A percentile compares a stretch with the other conserved stretches of the same genome.
These are phyloP conservation scores for Saccharomycopsis schoenii DNA, from an alignment of 805 yeast genomes.

Conservation along the genomic window DNA sequence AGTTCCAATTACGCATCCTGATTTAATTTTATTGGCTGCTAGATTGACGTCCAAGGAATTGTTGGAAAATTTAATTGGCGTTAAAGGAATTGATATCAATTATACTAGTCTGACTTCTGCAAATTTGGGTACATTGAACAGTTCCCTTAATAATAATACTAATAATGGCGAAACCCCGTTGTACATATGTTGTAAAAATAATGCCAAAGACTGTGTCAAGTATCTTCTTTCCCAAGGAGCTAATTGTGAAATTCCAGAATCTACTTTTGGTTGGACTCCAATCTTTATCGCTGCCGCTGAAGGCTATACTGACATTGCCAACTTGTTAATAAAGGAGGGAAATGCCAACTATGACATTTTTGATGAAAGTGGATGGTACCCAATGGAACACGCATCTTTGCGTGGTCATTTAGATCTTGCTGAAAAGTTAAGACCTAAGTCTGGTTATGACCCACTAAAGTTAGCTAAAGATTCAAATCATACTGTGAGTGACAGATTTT, in stretches of 20 bases:
- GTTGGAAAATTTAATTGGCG: conserved; percentile 40
- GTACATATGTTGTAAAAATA: conserved; percentile 67
- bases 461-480: conserved; percentile 12
- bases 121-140: not conserved
- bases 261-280: conserved; percentile 89
- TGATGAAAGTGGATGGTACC: conserved; percentile 92
- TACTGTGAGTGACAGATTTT: conserved; percentile 12
- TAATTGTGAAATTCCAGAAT: conserved; percentile 64
- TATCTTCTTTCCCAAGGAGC: conserved; percentile 52
- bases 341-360: conserved; percentile 40
- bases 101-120: conserved; percentile 22
- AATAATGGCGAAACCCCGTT: conserved; percentile 70
- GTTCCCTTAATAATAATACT: conserved; percentile 30
- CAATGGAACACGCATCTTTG: conserved; percentile 92
- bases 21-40: conserved; percentile 48
- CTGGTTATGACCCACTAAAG: conserved; percentile 29
- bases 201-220: conserved; percentile 42
- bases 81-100: conserved; percentile 55
- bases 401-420: conserved; percentile 78
- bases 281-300: conserved; percentile 83
- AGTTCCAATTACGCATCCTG: conserved; percentile 38
- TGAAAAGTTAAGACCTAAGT: conserved; percentile 42
- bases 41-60: conserved; percentile 53
- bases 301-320: conserved; percentile 53
- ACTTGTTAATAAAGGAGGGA: conserved; percentile 40